Evolutionary conservation across 768 basidiomycete genomes (phyloP).

Genomic region (Leccinum fibrillosum): DNA sequence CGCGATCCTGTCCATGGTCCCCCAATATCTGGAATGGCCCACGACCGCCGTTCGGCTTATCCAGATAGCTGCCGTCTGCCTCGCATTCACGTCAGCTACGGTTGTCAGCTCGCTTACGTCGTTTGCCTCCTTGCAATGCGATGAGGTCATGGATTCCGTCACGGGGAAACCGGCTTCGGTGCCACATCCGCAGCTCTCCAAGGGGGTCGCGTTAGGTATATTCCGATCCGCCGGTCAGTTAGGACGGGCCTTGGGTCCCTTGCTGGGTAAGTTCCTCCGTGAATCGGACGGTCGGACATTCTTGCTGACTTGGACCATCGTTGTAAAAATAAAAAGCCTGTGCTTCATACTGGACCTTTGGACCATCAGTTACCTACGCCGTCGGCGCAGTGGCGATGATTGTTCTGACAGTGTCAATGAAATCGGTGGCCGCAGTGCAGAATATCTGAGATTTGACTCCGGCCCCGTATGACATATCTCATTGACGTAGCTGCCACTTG

Average conservation of each 20-base stretch:
- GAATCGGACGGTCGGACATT: background rate
- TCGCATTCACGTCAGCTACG: constrained; percentile 94
- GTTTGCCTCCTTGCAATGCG: constrained; percentile 86
- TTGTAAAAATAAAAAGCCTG: constrained; percentile 66
- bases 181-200: constrained; percentile 63
- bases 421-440: constrained; percentile 33
- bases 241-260: constrained; percentile 87
- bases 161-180: constrained; percentile 53
- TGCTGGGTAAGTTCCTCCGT: constrained; percentile 60
- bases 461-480: background rate
- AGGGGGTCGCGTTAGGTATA: constrained; percentile 78
- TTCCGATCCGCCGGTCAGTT: constrained; percentile 95
- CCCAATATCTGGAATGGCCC: constrained; percentile 44
- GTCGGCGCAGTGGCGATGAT: constrained; percentile 65
- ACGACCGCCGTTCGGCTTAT: constrained; percentile 50
- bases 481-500: background rate
- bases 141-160: constrained; percentile 59
- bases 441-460: background rate
- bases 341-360: constrained; percentile 85
- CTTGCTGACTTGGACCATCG: constrained; percentile 10
- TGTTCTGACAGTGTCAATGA: constrained; percentile 56
- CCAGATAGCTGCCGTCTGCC: constrained; percentile 70
- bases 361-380: constrained; percentile 74
- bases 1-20: constrained; percentile 66
- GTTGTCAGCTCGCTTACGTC: constrained; percentile 94